Evolutionary conservation across 176 grass and related monocot species (phyloP).

Genomic region (Zoysia japonica): DNA sequence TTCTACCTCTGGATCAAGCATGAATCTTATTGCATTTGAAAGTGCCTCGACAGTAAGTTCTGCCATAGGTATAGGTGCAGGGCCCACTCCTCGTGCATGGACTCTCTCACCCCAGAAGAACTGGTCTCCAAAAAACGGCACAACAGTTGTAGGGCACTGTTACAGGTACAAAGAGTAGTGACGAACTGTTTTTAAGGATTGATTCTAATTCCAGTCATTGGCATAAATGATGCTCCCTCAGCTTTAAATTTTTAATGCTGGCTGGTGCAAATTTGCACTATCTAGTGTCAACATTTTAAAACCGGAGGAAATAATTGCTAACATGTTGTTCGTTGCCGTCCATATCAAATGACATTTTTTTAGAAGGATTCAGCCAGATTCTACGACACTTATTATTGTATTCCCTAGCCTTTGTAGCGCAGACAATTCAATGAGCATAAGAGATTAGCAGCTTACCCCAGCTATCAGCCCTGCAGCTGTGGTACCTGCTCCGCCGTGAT

Average conservation of each 20-base stretch:
- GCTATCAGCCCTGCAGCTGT: slow-evolving; percentile 89
- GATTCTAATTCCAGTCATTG: neutral
- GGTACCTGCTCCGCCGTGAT: slow-evolving; percentile 98
- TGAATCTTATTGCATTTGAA: slow-evolving; percentile 80
- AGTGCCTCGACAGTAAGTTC: slow-evolving; percentile 75
- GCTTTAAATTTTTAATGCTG: too few species aligned
- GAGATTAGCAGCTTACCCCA: slow-evolving; percentile 66
- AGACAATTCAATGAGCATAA: slow-evolving; percentile 10
- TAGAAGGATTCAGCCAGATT: neutral
- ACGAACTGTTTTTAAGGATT: slow-evolving; percentile 14
- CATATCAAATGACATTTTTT: slow-evolving; percentile 20
- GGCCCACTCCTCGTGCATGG: slow-evolving; percentile 75
- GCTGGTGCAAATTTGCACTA: too few species aligned
- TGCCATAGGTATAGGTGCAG: slow-evolving; percentile 77
- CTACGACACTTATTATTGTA: neutral
- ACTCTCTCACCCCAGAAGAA: slow-evolving; percentile 96
- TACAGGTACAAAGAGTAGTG: slow-evolving; percentile 29
- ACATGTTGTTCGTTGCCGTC: neutral
- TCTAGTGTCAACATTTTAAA: too few species aligned
- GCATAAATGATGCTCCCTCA: neutral
- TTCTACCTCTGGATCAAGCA: slow-evolving; percentile 85
- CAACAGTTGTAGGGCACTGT: slow-evolving; percentile 86
- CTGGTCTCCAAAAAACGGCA: slow-evolving; percentile 95
- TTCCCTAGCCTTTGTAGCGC: neutral
- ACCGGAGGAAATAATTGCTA: neutral